phyloP scores from a whole-genome alignment of 1,284 basidiomycete species.

The Leccinum angustisporum region DNA sequence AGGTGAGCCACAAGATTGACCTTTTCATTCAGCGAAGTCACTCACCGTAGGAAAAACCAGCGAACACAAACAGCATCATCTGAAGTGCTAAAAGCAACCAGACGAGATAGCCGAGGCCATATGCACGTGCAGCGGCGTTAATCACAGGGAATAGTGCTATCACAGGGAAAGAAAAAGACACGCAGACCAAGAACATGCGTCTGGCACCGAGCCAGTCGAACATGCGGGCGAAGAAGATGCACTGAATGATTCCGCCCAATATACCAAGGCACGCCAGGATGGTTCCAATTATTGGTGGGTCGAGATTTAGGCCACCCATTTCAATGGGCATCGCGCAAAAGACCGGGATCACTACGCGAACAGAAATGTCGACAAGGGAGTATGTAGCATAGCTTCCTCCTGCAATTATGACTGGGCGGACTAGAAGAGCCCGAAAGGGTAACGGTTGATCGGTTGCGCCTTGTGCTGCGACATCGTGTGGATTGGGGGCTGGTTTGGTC shows the following conservation, averaged over 20 bases:
- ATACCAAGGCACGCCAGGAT: constrained; percentile 42
- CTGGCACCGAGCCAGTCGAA: constrained; percentile 41
- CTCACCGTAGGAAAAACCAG: constrained; percentile 37
- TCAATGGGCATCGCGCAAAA: constrained; percentile 45
- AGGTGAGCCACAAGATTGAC: background rate
- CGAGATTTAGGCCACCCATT: constrained; percentile 44
- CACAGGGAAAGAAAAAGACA: constrained; percentile 34
- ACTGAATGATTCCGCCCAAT: constrained; percentile 40
- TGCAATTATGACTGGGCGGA: constrained; percentile 40
- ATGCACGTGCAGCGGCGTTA: constrained; percentile 32
- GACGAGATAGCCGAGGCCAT: constrained; percentile 19
- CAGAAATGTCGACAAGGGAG: constrained; percentile 41
- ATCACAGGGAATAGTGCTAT: constrained; percentile 43
- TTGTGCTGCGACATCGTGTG: background rate
- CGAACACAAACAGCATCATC: constrained; percentile 16
- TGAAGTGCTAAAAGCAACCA: constrained; percentile 39
- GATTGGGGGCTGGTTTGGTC: background rate
- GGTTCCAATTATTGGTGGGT: constrained; percentile 41
- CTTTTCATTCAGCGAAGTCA: background rate
- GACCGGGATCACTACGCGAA: constrained; percentile 42
- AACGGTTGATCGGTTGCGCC: constrained; percentile 26
- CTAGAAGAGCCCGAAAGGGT: constrained; percentile 37
- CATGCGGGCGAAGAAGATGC: constrained; percentile 40
- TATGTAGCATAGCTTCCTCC: constrained; percentile 43
- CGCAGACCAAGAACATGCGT: constrained; percentile 34